Conservation (phyloP, 331 rosid genomes). For the Saraca asoca region DNA sequence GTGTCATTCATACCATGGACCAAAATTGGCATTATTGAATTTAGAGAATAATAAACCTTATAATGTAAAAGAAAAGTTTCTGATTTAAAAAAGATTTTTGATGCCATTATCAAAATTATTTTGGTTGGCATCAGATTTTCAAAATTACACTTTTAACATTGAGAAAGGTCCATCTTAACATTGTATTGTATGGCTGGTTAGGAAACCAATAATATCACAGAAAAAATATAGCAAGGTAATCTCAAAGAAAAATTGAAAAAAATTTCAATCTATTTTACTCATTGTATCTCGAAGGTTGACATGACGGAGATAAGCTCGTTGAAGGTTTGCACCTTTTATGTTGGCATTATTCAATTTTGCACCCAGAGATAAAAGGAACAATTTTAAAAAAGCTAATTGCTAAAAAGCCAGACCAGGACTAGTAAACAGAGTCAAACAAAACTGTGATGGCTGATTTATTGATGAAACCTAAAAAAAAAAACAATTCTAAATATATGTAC, state of each 20-base stretch:
- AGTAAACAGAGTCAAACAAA: neutral
- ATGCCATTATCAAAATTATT: conserved; percentile 5
- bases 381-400: conserved; percentile 10
- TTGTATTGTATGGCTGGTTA: conserved; percentile 15
- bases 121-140: conserved; percentile 10
- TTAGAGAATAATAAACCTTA: neutral
- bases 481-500: neutral
- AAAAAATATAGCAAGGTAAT: conserved; percentile 24
- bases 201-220: conserved; percentile 15
- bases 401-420: neutral
- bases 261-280: conserved; percentile 36
- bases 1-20: conserved; percentile 1
- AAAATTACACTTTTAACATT: conserved; percentile 11
- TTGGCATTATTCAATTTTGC: conserved; percentile 81
- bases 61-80: neutral
- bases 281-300: conserved; percentile 79
- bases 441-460: neutral
- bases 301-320: conserved; percentile 82
- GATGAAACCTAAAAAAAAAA: conserved; percentile 1
- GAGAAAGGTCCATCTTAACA: conserved; percentile 7
- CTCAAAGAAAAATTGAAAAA: neutral
- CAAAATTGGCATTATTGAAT: conserved; percentile 6
- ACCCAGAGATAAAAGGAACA: conserved; percentile 55
- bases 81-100: conserved; percentile 1
- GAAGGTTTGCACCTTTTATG: conserved; percentile 84